Conservation (phyloP, 495 filamentous ascomycete species). For the Xylaria palmicola region DNA sequence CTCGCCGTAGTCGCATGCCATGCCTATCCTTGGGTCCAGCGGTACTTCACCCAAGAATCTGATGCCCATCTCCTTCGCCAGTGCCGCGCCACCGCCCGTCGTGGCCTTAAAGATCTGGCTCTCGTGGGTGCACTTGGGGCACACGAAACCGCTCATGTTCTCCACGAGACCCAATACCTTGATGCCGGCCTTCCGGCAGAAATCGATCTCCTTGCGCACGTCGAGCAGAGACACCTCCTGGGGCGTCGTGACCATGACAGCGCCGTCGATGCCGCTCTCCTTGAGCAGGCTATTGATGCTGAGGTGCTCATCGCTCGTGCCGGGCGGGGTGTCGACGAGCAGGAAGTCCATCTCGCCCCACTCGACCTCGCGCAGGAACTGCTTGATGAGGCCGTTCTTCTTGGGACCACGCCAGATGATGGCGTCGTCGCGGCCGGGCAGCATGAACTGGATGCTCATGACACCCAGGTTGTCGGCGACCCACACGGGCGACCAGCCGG, state of each 20-base stretch:
- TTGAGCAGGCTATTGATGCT: conserved; percentile 86
- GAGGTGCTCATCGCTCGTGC: conserved; percentile 92
- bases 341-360: conserved; percentile 95
- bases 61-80: conserved; percentile 83
- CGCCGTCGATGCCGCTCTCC: conserved; percentile 86
- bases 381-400: conserved; percentile 97
- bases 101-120: conserved; percentile 88
- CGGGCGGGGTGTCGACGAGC: conserved; percentile 92
- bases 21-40: conserved; percentile 88
- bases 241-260: conserved; percentile 89
- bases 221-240: conserved; percentile 93
- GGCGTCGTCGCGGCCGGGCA: conserved; percentile 87
- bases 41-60: conserved; percentile 91
- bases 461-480: conserved; percentile 86
- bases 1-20: conserved; percentile 95
- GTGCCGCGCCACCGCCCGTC: conserved; percentile 76
- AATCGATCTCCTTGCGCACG: conserved; percentile 94
- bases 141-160: conserved; percentile 97
- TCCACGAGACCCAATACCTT: conserved; percentile 85
- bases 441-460: conserved; percentile 98
- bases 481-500: conserved; percentile 93
- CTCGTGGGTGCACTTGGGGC: conserved; percentile 78
- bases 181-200: conserved; percentile 93
- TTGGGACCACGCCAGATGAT: conserved; percentile 97
- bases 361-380: conserved; percentile 94